Percentiles rank a stretch among this genome's conserved stretches.
Evolutionary conservation across 345 rosid species (phyloP).

Genomic region (Boechera stricta): DNA sequence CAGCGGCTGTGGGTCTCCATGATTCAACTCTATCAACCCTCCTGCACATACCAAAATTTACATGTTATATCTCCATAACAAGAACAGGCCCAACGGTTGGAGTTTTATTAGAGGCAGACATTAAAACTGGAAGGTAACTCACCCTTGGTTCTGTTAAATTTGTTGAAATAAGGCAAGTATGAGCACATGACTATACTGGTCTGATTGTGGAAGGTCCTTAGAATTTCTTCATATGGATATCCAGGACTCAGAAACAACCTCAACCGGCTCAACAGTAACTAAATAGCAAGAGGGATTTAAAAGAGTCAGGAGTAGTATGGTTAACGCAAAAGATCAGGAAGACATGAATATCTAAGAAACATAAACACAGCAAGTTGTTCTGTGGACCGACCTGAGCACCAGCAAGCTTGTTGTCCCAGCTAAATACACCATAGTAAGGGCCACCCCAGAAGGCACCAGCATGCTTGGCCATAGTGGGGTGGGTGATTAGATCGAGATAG

Average conservation of each 20-base stretch:
- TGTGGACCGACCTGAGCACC: conserved; percentile 79
- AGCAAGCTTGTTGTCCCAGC: conserved; percentile 99
- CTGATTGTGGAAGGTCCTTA: conserved; percentile 88
- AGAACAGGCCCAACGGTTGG: conserved; percentile 33
- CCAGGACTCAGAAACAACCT: conserved; percentile 92
- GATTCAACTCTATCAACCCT: conserved; percentile 87
- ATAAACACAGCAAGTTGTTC: conserved; percentile 23
- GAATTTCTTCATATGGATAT: conserved; percentile 89
- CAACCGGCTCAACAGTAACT: conserved; percentile 83
- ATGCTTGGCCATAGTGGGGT: conserved; percentile 74
- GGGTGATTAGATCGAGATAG: conserved; percentile 79
- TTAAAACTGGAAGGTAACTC: conserved; percentile 26
- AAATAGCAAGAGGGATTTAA: conserved; percentile 26
- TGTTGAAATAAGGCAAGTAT: conserved; percentile 66
- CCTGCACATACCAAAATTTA: conserved; percentile 51
- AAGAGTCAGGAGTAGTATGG: background rate
- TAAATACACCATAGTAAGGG: conserved; percentile 82
- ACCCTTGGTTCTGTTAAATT: conserved; percentile 79
- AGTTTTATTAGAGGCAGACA: conserved; percentile 7
- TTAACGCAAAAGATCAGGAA: background rate
- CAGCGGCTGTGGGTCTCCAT: conserved; percentile 95
- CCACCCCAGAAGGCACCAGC: conserved; percentile 98
- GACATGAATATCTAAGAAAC: conserved; percentile 1
- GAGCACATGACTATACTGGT: conserved; percentile 88
- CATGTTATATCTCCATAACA: conserved; percentile 1